Evolutionary conservation across 129 eudicot species (phyloP).

Genomic region (Ambrosia artemisiifolia): DNA sequence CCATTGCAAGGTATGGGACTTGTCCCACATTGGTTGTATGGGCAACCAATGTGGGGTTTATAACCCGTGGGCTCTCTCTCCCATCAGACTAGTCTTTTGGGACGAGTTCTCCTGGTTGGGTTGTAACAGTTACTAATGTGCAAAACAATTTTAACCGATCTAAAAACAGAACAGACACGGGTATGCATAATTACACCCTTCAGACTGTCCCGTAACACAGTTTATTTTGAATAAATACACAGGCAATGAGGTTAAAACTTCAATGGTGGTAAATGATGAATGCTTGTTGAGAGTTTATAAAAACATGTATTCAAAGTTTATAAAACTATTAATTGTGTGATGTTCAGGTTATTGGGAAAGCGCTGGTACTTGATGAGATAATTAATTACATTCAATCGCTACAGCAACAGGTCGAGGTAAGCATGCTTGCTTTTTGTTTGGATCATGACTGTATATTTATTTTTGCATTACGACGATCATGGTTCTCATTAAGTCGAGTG

Average conservation of each 20-base stretch:
- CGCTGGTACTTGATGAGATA: conserved; percentile 92
- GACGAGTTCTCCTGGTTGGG: no score
- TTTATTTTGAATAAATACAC: conserved; percentile 1
- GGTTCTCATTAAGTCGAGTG: neutral
- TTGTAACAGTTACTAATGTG: conserved; percentile 8
- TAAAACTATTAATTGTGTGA: conserved; percentile 9
- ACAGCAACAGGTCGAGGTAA: conserved; percentile 60
- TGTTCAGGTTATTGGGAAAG: conserved; percentile 87
- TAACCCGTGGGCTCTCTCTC: no score
- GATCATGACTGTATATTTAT: neutral
- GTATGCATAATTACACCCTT: neutral
- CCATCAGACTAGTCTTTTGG: no score
- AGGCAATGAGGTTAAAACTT: neutral
- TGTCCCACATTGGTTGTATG: no score
- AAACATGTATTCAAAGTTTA: no score
- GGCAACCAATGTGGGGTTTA: no score
- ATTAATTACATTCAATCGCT: no score
- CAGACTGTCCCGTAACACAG: conserved; percentile 1
- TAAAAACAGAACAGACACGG: neutral
- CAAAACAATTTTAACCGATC: conserved; percentile 9
- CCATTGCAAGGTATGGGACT: no score
- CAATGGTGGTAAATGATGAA: neutral
- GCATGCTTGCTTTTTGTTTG: neutral
- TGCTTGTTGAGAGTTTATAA: neutral
- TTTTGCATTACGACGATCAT: neutral